A percentile compares a stretch with the other conserved stretches of the same genome.
phyloP scores from a whole-genome alignment of 2,329 filamentous ascomycete species.

The Pestalotiopsis fici region DNA sequence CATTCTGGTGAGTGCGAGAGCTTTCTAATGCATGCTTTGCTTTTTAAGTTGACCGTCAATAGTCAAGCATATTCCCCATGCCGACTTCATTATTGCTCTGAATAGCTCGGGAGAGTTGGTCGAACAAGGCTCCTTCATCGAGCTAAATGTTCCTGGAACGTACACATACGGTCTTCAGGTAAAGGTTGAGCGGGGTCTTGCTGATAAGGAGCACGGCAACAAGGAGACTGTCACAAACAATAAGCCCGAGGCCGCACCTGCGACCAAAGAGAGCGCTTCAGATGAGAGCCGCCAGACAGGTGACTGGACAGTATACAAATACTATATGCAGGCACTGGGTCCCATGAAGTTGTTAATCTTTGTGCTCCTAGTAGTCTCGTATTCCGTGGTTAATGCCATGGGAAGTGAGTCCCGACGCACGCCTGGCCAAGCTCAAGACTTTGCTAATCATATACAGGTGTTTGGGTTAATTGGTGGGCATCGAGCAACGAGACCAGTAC shows the following conservation, averaged over 20 bases:
- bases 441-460: constrained; percentile 10
- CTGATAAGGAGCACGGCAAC: not conserved
- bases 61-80: constrained; percentile 21
- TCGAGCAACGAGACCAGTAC: constrained; percentile 4
- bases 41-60: no score
- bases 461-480: constrained; percentile 28
- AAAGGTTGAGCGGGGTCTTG: constrained; percentile 5
- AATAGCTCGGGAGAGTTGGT: constrained; percentile 27
- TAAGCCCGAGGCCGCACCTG: no score
- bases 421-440: not conserved
- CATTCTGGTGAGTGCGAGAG: constrained; percentile 19
- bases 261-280: no score
- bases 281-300: constrained; percentile 5
- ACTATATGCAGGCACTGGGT: constrained; percentile 10
- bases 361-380: not conserved
- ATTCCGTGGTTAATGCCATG: constrained; percentile 2
- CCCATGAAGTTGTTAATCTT: not conserved
- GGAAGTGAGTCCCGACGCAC: constrained; percentile 12
- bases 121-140: constrained; percentile 33
- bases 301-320: constrained; percentile 10
- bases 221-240: no score
- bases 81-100: constrained; percentile 33
- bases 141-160: constrained; percentile 26
- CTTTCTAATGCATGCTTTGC: no score
- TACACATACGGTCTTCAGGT: constrained; percentile 33